These are phyloP conservation scores for Fusarium coffeatum DNA, from an alignment of 2,329 filamentous ascomycete species.

Conservation along the genomic window DNA sequence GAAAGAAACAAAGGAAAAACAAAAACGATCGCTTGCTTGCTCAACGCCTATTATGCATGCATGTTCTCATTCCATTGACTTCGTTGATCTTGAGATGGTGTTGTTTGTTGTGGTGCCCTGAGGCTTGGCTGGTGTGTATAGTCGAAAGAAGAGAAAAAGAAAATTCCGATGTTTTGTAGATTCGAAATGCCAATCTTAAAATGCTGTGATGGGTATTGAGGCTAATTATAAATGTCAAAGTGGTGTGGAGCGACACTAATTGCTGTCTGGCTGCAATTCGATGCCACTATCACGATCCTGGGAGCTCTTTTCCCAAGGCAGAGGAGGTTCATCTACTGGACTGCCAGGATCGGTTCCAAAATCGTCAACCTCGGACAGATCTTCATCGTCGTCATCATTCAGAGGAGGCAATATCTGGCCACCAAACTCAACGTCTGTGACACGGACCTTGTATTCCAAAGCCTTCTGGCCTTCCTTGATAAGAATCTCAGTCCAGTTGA, in stretches of 20 bases:
- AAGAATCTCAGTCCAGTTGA: slow-evolving; percentile 89
- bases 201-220: slow-evolving; percentile 5
- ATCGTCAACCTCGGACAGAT: slow-evolving; percentile 33
- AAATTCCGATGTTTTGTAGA: slow-evolving; percentile 18
- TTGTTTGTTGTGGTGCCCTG: slow-evolving; percentile 27
- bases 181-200: slow-evolving; percentile 22
- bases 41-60: slow-evolving; percentile 44
- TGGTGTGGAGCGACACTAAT: slow-evolving; percentile 2
- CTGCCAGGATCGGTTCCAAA: slow-evolving; percentile 36
- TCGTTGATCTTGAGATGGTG: slow-evolving; percentile 33
- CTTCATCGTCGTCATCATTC: slow-evolving; percentile 49
- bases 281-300: slow-evolving; percentile 66
- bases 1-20: slow-evolving; percentile 24
- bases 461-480: slow-evolving; percentile 91
- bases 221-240: not conserved
- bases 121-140: slow-evolving; percentile 36
- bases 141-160: slow-evolving; percentile 15
- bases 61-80: slow-evolving; percentile 30
- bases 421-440: slow-evolving; percentile 83
- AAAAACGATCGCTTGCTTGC: slow-evolving; percentile 43
- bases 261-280: slow-evolving; percentile 59
- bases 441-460: slow-evolving; percentile 81
- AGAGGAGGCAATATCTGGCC: slow-evolving; percentile 76
- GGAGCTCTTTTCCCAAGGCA: slow-evolving; percentile 53
- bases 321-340: slow-evolving; percentile 41